Evolutionary conservation across 805 yeast species (phyloP), one percentile per base, ranked within the genome.

Genomic region (Tetrapisispora namnaoensis): DNA sequence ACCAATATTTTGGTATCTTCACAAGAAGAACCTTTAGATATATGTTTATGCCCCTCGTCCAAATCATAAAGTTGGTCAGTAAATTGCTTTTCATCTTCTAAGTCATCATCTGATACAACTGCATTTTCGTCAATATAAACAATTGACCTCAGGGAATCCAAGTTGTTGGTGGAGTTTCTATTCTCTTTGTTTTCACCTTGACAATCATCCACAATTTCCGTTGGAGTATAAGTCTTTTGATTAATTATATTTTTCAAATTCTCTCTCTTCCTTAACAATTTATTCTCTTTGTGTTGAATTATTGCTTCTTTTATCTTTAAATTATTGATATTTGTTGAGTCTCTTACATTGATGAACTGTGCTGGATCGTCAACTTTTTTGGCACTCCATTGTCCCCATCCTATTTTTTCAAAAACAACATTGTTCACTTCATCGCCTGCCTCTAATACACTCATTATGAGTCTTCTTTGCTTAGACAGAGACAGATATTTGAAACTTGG

Each of bases 321-420:
- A 47, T 68, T 69, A 6, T 67, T 61, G 13, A 62, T 56, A 49
- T 58, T 75, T 63, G 65, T 72, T 57, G 58, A 58, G 63, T 65
- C 76, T 70, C 74, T 63, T 66, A 74, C 55, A 59, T 57, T 59
- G 24, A 56, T 53, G 49, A 71, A 72, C 21, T 61, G 49, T 45
- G 63, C 63, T 10, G 66, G 50, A n/a, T 66, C 32, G 1, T 28
- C 63, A 18, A 69, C 78, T 44, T 71, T 69, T 57, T 80, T 75
- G 2, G 90, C 95, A 22, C 63, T 54, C 98, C 98, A 90, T 65
- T 90, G 95, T 51, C 98, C 98, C 98, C 98, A 90, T 21, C 97
- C 96, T 32, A 90, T 88, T 68, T 90, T 90, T 60, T 88, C 95
- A 68, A 90, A 90, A 16, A 83, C 78, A 40, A 85, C 82, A 6